Evolutionary conservation across 2,329 filamentous ascomycete species (phyloP).

Genomic region (Diaporthe caulivora): DNA sequence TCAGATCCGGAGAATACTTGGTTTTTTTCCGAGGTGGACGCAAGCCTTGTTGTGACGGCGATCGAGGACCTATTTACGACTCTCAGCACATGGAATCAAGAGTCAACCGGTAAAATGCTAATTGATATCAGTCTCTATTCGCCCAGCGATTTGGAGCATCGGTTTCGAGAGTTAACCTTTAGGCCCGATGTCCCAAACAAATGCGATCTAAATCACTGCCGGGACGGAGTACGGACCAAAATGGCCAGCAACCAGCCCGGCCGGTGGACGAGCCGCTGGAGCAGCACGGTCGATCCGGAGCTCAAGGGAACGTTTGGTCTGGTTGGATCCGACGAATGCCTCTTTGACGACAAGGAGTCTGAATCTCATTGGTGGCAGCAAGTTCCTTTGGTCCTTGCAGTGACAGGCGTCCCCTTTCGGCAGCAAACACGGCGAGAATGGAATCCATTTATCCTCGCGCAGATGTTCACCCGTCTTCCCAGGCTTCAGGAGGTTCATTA

Average conservation of each 20-base stretch:
- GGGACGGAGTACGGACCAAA: no score
- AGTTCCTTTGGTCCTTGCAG: background rate
- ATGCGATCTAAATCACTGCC: background rate
- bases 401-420: background rate
- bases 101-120: slow-evolving; percentile 13
- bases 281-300: no score
- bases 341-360: background rate
- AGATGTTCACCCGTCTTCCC: slow-evolving; percentile 48
- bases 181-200: background rate
- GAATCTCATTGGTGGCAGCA: background rate
- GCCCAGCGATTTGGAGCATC: background rate
- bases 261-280: no score
- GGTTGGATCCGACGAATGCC: slow-evolving; percentile 40
- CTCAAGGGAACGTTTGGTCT: background rate
- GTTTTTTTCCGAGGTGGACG: slow-evolving; percentile 37
- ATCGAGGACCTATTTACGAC: slow-evolving; percentile 44
- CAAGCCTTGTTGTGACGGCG: slow-evolving; percentile 39
- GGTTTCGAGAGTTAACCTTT: slow-evolving; percentile 32
- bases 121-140: slow-evolving; percentile 2
- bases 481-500: slow-evolving; percentile 48
- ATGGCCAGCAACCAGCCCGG: no score
- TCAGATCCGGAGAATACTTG: slow-evolving; percentile 23
- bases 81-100: slow-evolving; percentile 45
- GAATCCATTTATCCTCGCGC: slow-evolving; percentile 41
- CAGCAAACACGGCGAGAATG: background rate